Percentiles rank a stretch among this genome's conserved stretches.
phyloP scores from a whole-genome alignment of 345 rosid species.

The Trapa incisa region DNA sequence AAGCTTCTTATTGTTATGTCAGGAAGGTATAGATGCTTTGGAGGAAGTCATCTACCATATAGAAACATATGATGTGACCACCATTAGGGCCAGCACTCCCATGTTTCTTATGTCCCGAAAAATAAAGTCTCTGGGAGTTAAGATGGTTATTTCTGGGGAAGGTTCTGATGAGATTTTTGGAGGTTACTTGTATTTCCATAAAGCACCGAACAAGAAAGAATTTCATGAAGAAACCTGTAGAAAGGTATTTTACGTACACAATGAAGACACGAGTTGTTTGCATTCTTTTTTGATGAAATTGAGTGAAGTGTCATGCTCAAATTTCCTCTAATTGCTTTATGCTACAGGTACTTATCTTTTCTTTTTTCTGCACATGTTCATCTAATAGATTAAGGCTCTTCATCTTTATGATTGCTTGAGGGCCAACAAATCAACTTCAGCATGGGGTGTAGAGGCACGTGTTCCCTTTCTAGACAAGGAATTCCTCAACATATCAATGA shows the following conservation, averaged over 20 bases:
- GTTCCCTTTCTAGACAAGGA: constrained; percentile 92
- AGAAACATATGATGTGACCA: constrained; percentile 92
- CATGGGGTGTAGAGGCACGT: constrained; percentile 95
- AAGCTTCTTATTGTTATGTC: constrained; percentile 5
- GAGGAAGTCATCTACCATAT: constrained; percentile 93
- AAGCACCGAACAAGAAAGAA: constrained; percentile 89
- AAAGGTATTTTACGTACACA: constrained; percentile 35
- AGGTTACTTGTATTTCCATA: constrained; percentile 91
- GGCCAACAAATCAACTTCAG: constrained; percentile 93
- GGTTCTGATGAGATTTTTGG: constrained; percentile 94
- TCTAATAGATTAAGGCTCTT: constrained; percentile 78
- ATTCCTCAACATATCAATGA: constrained; percentile 65
- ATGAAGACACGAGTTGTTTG: neutral
- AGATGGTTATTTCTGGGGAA: constrained; percentile 98
- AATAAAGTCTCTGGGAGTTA: constrained; percentile 88
- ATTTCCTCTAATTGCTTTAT: neutral
- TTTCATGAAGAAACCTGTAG: constrained; percentile 81
- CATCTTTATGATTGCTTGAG: constrained; percentile 89
- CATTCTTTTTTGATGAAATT: neutral
- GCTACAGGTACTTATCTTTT: neutral
- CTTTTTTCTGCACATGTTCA: neutral
- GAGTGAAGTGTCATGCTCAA: neutral
- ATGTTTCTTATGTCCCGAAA: constrained; percentile 90
- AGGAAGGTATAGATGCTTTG: constrained; percentile 92
- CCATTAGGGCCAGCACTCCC: constrained; percentile 92